Evolutionary conservation across 805 yeast genomes (phyloP).

Genomic region (Candida golubevii): DNA sequence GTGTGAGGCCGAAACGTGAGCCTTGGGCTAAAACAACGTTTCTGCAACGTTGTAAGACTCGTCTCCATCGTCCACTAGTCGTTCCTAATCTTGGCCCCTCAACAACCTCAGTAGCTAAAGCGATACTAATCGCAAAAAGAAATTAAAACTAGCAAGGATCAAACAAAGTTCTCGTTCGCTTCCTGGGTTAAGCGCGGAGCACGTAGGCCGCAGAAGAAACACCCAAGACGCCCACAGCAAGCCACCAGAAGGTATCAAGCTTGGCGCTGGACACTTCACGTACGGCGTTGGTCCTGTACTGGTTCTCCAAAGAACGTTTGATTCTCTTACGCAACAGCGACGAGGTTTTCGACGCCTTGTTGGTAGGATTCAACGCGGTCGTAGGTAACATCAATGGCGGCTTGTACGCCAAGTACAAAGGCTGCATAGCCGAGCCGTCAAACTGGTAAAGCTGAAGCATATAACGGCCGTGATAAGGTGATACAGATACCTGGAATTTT

Average conservation of each 20-base stretch:
- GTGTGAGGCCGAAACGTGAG: too few species aligned
- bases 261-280: conserved; percentile 31
- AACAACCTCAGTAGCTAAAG: neutral
- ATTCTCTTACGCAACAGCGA: conserved; percentile 42
- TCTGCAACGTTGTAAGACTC: too few species aligned
- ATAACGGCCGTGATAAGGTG: conserved; percentile 80
- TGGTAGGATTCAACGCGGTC: conserved; percentile 81
- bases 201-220: conserved; percentile 35
- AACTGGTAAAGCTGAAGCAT: conserved; percentile 68
- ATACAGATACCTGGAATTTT: conserved; percentile 56
- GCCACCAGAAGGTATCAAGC: conserved; percentile 54
- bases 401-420: conserved; percentile 83
- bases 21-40: too few species aligned
- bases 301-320: conserved; percentile 74
- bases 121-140: neutral
- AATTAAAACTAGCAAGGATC: neutral
- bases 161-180: too few species aligned
- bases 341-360: conserved; percentile 33
- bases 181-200: conserved; percentile 12
- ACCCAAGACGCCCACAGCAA: conserved; percentile 43
- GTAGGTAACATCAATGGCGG: conserved; percentile 98
- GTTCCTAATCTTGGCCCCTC: too few species aligned
- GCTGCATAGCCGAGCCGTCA: conserved; percentile 79
- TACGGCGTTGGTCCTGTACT: conserved; percentile 71
- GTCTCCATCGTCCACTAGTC: too few species aligned